Evolutionary conservation across 129 eudicot species (phyloP), one percentile per base, ranked within the genome.

Genomic region (Silybum marianum): DNA sequence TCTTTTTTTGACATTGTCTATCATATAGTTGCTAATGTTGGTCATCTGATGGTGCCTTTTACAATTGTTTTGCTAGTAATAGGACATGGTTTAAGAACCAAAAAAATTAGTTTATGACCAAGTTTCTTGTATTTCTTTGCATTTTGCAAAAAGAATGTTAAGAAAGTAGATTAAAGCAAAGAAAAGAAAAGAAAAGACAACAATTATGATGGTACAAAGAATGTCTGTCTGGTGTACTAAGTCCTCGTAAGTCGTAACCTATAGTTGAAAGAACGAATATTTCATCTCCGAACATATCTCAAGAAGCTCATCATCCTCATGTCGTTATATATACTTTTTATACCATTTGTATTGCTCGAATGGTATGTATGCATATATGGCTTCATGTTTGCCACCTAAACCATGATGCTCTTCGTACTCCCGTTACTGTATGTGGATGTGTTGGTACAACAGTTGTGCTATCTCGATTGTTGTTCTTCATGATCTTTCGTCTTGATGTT

Each of bases 401-500:
- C 26, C 73, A 23, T 38, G 77, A 23, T 38, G 71, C 19, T 80
- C 79, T 81, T 66, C 54, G 9, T 48, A 60, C 86, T 78, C 80
- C 71, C 51, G 36, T 69, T 70, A 44, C 72, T 0, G 22, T 36
- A 74, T n/a, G 69, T 72, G 62, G 72, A 25, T 30, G 10, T 42
- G 40, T 28, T 75, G 25, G 66, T 69, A 30, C 32, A 63, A 26
- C 30, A 14, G 36, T 51, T 38, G 39, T 7, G 67, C 83, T 78
- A 38, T 69, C 80, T 25, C 5, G 21, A 70, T 62, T n/a, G n/a
- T n/a, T n/a, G n/a, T n/a, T n/a, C n/a, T n/a, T n/a, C 84, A 85
- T 62, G 84, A 76, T 73, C 84, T 81, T 70, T 83, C 82, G 25
- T 86, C 89, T 85, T 74, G 73, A 73, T 72, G 78, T 73, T 82